Conservation (phyloP, 2,329 filamentous ascomycete genomes). For the Hymenotorrendiella dingleyae region DNA sequence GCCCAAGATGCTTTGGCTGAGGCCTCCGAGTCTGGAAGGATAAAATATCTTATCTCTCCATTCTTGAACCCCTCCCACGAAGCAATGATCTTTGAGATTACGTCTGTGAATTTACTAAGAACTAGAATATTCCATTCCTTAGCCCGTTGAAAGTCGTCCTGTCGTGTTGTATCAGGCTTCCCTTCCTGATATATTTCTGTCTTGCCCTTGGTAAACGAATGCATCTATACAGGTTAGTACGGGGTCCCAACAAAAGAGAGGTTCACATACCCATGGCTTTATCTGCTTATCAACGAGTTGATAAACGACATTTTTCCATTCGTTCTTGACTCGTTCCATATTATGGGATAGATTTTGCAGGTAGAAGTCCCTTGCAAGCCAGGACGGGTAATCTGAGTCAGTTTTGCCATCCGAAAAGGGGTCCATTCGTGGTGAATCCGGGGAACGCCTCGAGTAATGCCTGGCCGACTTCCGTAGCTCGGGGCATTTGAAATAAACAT, state of each 20-base stretch:
- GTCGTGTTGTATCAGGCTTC: slow-evolving; percentile 2
- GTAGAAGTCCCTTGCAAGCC: slow-evolving; percentile 9
- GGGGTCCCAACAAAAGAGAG: no score
- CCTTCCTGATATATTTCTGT: not conserved
- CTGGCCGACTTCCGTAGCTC: slow-evolving; percentile 2
- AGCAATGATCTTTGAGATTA: slow-evolving; percentile 9
- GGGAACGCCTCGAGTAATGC: slow-evolving; percentile 2
- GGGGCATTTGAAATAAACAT: slow-evolving; percentile 8
- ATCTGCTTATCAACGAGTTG: slow-evolving; percentile 5
- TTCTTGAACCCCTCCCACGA: slow-evolving; percentile 10
- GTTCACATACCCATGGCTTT: slow-evolving; percentile 5
- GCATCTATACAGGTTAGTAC: not conserved
- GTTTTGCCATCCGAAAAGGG: slow-evolving; percentile 8
- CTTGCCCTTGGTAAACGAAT: not conserved
- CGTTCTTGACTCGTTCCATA: slow-evolving; percentile 11
- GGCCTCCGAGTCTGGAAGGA: not conserved
- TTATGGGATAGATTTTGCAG: slow-evolving; percentile 4
- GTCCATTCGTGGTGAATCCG: slow-evolving; percentile 4
- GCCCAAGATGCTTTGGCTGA: slow-evolving; percentile 3
- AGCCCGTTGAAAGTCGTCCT: slow-evolving; percentile 12
- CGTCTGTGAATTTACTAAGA: slow-evolving; percentile 7
- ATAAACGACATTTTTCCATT: slow-evolving; percentile 11
- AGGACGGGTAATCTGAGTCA: slow-evolving; percentile 3
- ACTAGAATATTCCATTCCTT: slow-evolving; percentile 11
- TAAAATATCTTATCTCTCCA: slow-evolving; percentile 12